Evolutionary conservation across 2,329 filamentous ascomycete species (phyloP).

Genomic region (Pseudovirgaria hyperparasitica): DNA sequence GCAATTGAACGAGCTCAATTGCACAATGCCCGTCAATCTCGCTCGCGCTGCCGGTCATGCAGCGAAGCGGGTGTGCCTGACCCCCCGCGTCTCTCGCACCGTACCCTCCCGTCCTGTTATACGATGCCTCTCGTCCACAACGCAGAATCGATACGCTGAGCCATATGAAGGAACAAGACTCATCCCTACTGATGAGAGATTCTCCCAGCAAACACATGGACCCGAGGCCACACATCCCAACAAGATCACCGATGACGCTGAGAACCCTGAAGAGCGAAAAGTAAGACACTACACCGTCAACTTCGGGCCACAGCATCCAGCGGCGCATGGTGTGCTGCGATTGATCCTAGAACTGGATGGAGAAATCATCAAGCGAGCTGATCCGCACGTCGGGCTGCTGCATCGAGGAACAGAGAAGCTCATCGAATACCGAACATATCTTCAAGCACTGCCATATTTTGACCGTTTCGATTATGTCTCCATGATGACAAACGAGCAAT

Average conservation of each 20-base stretch:
- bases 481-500: conserved; percentile 99
- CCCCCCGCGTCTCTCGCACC: conserved; percentile 34
- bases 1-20: conserved; percentile 20
- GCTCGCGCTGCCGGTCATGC: conserved; percentile 60
- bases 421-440: conserved; percentile 99
- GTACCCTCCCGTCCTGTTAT: conserved; percentile 31
- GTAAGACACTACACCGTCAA: conserved; percentile 99
- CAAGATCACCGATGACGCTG: conserved; percentile 30
- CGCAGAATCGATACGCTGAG: conserved; percentile 50
- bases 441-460: conserved; percentile 97
- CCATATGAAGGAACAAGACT: conserved; percentile 45
- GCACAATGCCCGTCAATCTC: conserved; percentile 56
- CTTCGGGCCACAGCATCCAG: conserved; percentile 96
- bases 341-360: conserved; percentile 96
- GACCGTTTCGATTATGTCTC: conserved; percentile 97
- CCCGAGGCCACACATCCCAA: conserved; percentile 33
- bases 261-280: conserved; percentile 53
- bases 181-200: conserved; percentile 52
- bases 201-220: conserved; percentile 36
- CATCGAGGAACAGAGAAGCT: conserved; percentile 98
- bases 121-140: conserved; percentile 54
- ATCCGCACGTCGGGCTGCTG: conserved; percentile 91
- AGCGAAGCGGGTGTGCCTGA: conserved; percentile 54
- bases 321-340: conserved; percentile 93
- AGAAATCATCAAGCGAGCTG: conserved; percentile 91